phyloP scores from a whole-genome alignment of 495 filamentous ascomycete species.

The Pyrenula aspistea region DNA sequence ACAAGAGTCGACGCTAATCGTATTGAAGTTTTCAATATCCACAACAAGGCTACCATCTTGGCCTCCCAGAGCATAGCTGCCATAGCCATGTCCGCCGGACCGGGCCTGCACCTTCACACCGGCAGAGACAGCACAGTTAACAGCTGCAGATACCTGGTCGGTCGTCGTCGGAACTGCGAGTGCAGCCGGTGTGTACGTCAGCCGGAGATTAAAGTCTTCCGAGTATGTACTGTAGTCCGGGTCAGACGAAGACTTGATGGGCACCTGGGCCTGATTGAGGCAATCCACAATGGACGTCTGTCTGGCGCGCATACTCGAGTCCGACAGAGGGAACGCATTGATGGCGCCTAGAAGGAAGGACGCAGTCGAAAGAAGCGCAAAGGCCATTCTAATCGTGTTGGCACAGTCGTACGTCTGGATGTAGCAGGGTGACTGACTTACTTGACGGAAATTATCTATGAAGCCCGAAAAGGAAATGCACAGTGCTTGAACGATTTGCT shows the following conservation, averaged over 20 bases:
- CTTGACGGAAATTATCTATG: too few species aligned
- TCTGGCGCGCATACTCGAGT: not conserved
- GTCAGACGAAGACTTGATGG: not conserved
- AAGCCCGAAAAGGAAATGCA: not conserved
- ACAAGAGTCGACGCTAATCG: constrained; percentile 36
- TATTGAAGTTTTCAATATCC: constrained; percentile 32
- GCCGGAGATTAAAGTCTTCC: constrained; percentile 48
- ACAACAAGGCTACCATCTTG: constrained; percentile 28
- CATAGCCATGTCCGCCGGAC: constrained; percentile 66
- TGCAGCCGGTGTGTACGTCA: constrained; percentile 45
- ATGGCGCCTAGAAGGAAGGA: not conserved
- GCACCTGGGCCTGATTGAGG: not conserved
- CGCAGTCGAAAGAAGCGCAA: not conserved
- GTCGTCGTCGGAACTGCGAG: constrained; percentile 46
- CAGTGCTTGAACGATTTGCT: not conserved
- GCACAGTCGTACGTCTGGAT: too few species aligned
- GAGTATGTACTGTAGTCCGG: not conserved
- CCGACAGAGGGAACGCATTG: not conserved
- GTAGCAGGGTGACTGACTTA: too few species aligned
- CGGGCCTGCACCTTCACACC: constrained; percentile 53
- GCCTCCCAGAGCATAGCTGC: constrained; percentile 37
- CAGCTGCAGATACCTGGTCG: constrained; percentile 43
- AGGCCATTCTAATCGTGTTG: not conserved
- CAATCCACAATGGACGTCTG: not conserved
- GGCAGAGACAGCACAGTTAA: constrained; percentile 43